phyloP scores from a whole-genome alignment of 2,329 filamentous ascomycete species.

The Gliomastix tumulicola region DNA sequence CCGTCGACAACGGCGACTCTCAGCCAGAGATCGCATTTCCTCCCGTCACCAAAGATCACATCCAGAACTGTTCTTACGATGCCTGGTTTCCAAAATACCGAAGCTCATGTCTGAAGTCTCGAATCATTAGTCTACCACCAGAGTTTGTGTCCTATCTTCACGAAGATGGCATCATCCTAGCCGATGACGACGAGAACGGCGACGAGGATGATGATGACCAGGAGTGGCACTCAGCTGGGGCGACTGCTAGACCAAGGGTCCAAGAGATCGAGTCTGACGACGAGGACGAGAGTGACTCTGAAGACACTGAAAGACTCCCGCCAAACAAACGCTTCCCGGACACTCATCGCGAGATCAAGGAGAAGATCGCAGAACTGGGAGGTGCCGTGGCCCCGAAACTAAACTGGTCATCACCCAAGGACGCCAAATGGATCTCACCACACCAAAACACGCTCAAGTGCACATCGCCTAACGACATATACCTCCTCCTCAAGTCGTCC shows the following conservation, averaged over 20 bases:
- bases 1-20: conserved; percentile 9
- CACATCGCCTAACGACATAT: conserved; percentile 81
- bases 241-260: conserved; percentile 13
- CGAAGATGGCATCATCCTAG: conserved; percentile 87
- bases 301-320: conserved; percentile 24
- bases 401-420: conserved; percentile 96
- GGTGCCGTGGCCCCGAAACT: conserved; percentile 87
- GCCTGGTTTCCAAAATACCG: conserved; percentile 86
- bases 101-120: conserved; percentile 74
- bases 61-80: conserved; percentile 91
- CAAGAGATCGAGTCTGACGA: conserved; percentile 36
- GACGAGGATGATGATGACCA: conserved; percentile 50
- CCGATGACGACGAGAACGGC: conserved; percentile 51
- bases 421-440: conserved; percentile 85
- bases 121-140: conserved; percentile 68
- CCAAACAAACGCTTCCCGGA: conserved; percentile 58
- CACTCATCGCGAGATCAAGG: conserved; percentile 69
- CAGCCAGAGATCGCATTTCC: conserved; percentile 62
- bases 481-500: conserved; percentile 87
- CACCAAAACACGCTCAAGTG: conserved; percentile 89
- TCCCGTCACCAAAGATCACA: conserved; percentile 77
- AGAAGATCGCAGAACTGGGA: conserved; percentile 72
- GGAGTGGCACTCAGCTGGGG: conserved; percentile 33
- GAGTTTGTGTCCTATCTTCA: conserved; percentile 81
- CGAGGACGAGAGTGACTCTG: conserved; percentile 46